Evolutionary conservation across 129 eudicot species (phyloP), one percentile per base, ranked within the genome.

Genomic region (Ambrosia trifida): DNA sequence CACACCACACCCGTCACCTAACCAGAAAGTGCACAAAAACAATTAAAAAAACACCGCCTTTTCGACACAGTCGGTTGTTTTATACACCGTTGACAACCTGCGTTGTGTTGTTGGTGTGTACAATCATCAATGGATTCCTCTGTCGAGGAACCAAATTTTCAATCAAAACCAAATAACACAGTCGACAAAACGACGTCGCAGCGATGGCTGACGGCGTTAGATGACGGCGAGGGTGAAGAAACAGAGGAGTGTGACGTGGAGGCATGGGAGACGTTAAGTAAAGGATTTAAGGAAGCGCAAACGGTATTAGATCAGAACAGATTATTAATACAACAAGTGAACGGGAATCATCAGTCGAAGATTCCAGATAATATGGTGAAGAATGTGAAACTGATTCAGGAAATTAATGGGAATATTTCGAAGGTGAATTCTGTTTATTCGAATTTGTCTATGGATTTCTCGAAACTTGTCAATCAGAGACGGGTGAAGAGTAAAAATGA

Each of bases 281-380:
- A 81, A 41, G 72, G 82, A 35, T 84, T 90, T n/a, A 71, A 68
- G 20, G 86, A 83, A 66, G 94, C 78, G 0, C 88, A 90, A 38
- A 46, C 79, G 51, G 84, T 81, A 51, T 56, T 90, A 53, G 94
- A 87, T 78, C 83, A 76, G 77, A 90, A 90, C 70, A 71, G 94
- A 28, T 74, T 66, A 60, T 50, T 90, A 79, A 90, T 90, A 14
- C 85, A 84, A 19, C 88, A 84, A 64, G 94, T 87, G 67, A 84
- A 90, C 78, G 86, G 87, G 76, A 90, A 90, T 76, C 96, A 90
- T 9, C 85, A 58, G 47, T 87, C 94, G 67, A 90, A 80, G 81
- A 67, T 87, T 54, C 94, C 82, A 9, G 83, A 79, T 20, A 90
- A 90, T 68, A 4, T 90, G 80, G 90, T 79, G 31, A 87, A 81